Evolutionary conservation across 2,329 filamentous ascomycete species (phyloP).

Genomic region (Leptographium radiaticola): DNA sequence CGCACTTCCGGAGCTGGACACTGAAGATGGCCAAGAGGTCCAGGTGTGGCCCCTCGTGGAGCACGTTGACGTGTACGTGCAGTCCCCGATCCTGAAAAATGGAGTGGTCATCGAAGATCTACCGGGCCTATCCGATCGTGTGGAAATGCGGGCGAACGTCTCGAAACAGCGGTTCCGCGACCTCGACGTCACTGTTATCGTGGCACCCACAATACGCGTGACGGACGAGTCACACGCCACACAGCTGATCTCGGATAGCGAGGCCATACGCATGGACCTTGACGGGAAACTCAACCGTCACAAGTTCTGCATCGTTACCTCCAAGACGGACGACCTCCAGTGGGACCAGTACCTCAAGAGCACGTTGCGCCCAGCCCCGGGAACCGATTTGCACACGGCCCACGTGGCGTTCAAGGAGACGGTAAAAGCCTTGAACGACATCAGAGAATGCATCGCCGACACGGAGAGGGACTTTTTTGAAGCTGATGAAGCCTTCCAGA

Average conservation of each 20-base stretch:
- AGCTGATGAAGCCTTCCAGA: not conserved
- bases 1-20: not conserved
- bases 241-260: conserved; percentile 15
- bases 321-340: conserved; percentile 18
- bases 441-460: not conserved
- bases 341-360: conserved; percentile 4
- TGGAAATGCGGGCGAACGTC: conserved; percentile 14
- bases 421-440: not conserved
- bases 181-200: conserved; percentile 17
- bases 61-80: conserved; percentile 27
- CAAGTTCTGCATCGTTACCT: conserved; percentile 15
- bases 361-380: not conserved
- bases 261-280: conserved; percentile 16
- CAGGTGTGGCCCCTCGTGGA: conserved; percentile 23
- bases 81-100: conserved; percentile 29
- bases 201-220: conserved; percentile 15
- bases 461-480: not conserved
- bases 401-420: not conserved
- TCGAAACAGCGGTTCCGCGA: conserved; percentile 10
- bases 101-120: conserved; percentile 40
- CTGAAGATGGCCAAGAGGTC: not conserved
- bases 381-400: not conserved
- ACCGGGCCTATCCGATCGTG: conserved; percentile 34
- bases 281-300: conserved; percentile 14
- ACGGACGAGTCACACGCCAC: conserved; percentile 14